Evolutionary conservation across 371 early-diverging fungal species (phyloP).

Genomic region (Mortierella sp.): DNA sequence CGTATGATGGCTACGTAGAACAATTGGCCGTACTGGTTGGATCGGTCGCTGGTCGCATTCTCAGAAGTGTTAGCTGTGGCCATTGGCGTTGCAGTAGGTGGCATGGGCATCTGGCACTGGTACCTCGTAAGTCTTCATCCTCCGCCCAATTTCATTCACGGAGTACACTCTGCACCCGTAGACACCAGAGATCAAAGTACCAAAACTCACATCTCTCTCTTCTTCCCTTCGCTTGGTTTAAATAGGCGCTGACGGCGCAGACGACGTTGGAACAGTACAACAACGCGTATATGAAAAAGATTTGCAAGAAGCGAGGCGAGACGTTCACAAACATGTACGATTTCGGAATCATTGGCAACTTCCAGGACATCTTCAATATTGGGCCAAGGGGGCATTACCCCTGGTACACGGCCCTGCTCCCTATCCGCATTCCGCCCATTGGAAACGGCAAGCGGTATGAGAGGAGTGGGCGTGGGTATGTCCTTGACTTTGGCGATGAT

Average conservation of each 20-base stretch:
- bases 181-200: neutral
- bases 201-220: neutral
- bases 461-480: conserved; percentile 49
- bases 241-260: conserved; percentile 66
- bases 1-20: conserved; percentile 27
- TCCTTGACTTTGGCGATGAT: conserved; percentile 52
- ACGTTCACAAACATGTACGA: conserved; percentile 72
- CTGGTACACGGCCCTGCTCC: conserved; percentile 70
- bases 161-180: neutral
- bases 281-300: conserved; percentile 65
- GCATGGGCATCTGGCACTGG: conserved; percentile 73
- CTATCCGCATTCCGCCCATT: conserved; percentile 68
- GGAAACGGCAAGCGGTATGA: conserved; percentile 55
- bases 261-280: conserved; percentile 75
- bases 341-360: conserved; percentile 66
- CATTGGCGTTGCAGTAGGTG: conserved; percentile 71
- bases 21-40: conserved; percentile 71
- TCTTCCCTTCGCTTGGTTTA: neutral
- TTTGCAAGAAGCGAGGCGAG: conserved; percentile 68
- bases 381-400: conserved; percentile 61
- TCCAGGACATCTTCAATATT: conserved; percentile 67
- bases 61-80: conserved; percentile 69
- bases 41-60: conserved; percentile 70
- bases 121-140: conserved; percentile 60
- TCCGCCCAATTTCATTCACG: neutral